Evolutionary conservation across 2,329 filamentous ascomycete genomes (phyloP), one percentile per base, ranked within the genome.

Genomic region (Beauveria brongniartii): DNA sequence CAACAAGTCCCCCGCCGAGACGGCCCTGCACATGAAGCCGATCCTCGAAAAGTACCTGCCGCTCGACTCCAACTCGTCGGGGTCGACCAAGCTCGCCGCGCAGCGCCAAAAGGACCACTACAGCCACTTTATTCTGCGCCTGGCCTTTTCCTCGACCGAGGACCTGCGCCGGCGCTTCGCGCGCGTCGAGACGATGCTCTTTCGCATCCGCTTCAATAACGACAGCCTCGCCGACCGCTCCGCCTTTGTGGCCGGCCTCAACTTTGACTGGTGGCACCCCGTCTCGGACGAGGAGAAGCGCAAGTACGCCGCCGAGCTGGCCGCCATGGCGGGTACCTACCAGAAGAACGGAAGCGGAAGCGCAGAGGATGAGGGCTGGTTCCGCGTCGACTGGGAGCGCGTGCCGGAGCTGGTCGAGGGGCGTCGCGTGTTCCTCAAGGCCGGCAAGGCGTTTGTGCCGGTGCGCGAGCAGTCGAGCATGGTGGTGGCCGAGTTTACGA

Each of bases 41-140:
- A 83, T 97, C 50, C 83, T 97, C 55, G 85, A 92, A 63, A 97
- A 97, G 76, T 90, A 91, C 73, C 81, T 97, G 5, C 89, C 90
- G 0, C 85, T 97, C 20, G 85, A 87, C 64, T 82, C 88, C 48
- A 93, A 92, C 69, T 88, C 84, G 60, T 90, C 90, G 1, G 79
- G 69, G 63, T 81, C 73, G 48, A 76, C 72, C 65, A 82, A 78
- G 68, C 75, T 93, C 16, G 81, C 83, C 26, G 76, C 84, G 40
- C 91, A 99, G 75, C 83, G 93, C 30, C 90, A 93, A 73, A 95
- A 94, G 72, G 94, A 99, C 68, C 94, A 99, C 75, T 99, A 97
- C 75, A 94, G 90, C 61, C 94, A 99, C 74, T 99, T 97, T 72
- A 99, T 97, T 64, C 83, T 99, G 6, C 87, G 94, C 0, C 84